Conservation (phyloP, 768 basidiomycete species). For the Mycena olivaceomarginata region DNA sequence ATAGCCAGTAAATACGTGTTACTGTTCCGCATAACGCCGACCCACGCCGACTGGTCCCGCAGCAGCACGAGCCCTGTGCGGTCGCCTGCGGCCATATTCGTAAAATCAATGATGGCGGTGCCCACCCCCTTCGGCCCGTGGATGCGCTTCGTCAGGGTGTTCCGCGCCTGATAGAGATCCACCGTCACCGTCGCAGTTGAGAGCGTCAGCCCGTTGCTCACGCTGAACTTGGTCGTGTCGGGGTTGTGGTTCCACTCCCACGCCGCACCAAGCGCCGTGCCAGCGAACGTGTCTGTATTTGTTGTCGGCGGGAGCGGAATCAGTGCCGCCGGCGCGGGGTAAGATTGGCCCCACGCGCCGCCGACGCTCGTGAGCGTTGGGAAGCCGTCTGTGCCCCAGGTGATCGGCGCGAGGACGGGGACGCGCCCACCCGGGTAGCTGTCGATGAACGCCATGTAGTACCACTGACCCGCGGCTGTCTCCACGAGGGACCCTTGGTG, state of each 20-base stretch:
- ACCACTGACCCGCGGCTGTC: background rate
- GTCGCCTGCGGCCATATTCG: background rate
- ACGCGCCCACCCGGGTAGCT: background rate
- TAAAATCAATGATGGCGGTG: background rate
- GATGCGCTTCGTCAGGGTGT: background rate
- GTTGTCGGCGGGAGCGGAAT: background rate
- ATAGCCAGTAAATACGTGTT: background rate
- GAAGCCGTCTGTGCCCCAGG: background rate
- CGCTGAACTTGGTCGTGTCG: background rate
- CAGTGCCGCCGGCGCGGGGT: background rate
- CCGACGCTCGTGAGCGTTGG: background rate
- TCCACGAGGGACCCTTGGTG: background rate
- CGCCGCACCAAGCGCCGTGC: background rate
- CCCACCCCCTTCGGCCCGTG: background rate
- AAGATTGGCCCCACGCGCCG: background rate
- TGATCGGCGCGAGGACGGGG: background rate
- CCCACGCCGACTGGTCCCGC: background rate
- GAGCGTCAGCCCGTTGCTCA: background rate
- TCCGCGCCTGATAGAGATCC: background rate
- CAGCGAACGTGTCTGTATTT: background rate
- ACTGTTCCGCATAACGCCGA: background rate
- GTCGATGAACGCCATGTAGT: background rate
- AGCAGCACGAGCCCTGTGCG: background rate
- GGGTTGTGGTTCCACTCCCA: slow-evolving; percentile 2
- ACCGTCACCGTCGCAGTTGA: background rate